Evolutionary conservation across 306 rosid species (phyloP).

Genomic region (Carpinus viminea): DNA sequence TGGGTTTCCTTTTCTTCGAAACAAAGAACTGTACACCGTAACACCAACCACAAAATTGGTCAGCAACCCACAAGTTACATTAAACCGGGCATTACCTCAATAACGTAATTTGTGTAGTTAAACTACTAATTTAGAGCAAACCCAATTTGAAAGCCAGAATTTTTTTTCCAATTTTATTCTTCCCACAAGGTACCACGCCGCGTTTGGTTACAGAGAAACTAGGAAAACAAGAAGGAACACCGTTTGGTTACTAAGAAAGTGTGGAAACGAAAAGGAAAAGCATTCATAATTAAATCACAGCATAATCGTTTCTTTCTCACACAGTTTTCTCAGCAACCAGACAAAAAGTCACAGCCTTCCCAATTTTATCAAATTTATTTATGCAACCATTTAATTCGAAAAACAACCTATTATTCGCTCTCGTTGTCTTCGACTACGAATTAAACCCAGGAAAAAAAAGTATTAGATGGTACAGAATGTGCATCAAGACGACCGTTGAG

Average conservation of each 20-base stretch:
- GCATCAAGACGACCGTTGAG: background rate
- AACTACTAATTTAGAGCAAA: background rate
- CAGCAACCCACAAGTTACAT: slow-evolving; percentile 8
- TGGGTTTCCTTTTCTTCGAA: slow-evolving; percentile 79
- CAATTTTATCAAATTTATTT: background rate
- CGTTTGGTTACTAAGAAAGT: background rate
- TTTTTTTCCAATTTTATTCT: background rate
- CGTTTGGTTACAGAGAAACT: background rate
- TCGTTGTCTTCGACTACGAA: background rate
- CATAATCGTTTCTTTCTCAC: background rate
- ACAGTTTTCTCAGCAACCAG: background rate
- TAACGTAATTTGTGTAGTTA: background rate
- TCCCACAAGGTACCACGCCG: background rate
- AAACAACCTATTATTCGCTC: background rate
- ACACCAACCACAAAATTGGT: background rate
- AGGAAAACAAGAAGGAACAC: background rate
- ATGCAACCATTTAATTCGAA: background rate
- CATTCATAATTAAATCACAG: background rate
- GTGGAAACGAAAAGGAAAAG: slow-evolving; percentile 10
- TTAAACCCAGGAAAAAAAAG: background rate
- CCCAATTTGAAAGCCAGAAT: background rate
- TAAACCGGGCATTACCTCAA: background rate
- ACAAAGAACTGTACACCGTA: slow-evolving; percentile 59
- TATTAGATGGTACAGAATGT: background rate
- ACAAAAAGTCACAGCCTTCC: background rate